Evolutionary conservation across 2,329 filamentous ascomycete genomes (phyloP), one percentile per base, ranked within the genome.

Genomic region (Talaromyces sp.): DNA sequence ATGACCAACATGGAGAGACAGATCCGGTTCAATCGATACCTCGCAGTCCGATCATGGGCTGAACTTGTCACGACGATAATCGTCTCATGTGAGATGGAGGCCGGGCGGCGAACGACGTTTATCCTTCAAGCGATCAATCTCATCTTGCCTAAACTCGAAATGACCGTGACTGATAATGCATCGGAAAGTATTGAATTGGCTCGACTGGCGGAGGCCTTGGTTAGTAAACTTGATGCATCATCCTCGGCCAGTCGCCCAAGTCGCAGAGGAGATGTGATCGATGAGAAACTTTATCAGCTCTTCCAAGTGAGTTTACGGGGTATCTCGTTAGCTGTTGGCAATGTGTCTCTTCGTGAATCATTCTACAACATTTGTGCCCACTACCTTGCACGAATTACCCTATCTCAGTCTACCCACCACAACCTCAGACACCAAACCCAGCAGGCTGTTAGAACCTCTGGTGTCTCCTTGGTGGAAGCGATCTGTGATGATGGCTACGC

Each of bases 281-380:
- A 92, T 71, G 94, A 98, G 73, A 91, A 95, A 70, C 83, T 98
- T 0, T 93, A 92, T 71, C 90, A 96, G 71, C 84, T 98, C 4
- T 97, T 99, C 81, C 90, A 96, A 65, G 86, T 92, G 44, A 93
- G 91, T 64, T 81, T 97, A 14, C 85, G 88, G 68, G 91, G 92
- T 5, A 89, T 96, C 60, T 86, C 88, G 66, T 87, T 89, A 64
- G 88, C 90, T 70, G 84, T 87, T 1, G 87, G 89, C 4, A 88
- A 85, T 59, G 80, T 90, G 16, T 83, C 87, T 60, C 79, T 99
- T 44, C 88, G 95, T 57, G 87, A 95, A 62, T 84, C 90, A 27
- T 94, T 96, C 76, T 99, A 98, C 75, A 90, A 90, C 69, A 96
- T 96, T 68, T 93, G 90, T 78, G 94, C 93, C 73, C 87, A 90